Conservation (phyloP, 2,329 filamentous ascomycete genomes). For the Ploettnerulaceae sp. region DNA sequence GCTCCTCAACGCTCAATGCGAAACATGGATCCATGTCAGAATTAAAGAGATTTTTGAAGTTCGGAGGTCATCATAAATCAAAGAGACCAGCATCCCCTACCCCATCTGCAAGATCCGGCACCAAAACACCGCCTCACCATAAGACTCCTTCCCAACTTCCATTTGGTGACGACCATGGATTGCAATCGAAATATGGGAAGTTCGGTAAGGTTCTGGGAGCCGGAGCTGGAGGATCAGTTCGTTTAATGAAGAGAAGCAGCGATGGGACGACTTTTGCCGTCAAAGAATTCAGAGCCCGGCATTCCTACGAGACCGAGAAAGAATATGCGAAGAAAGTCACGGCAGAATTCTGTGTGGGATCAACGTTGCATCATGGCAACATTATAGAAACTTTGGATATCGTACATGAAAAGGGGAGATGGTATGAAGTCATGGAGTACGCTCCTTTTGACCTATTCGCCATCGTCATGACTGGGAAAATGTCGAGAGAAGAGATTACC, state of each 20-base stretch:
- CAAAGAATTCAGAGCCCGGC: slow-evolving; percentile 89
- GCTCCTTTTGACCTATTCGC: slow-evolving; percentile 94
- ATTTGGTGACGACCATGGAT: slow-evolving; percentile 89
- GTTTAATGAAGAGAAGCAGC: slow-evolving; percentile 87
- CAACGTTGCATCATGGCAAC: slow-evolving; percentile 93
- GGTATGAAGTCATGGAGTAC: slow-evolving; percentile 99
- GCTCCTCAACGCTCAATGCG: slow-evolving; percentile 39
- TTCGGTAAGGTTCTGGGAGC: slow-evolving; percentile 91
- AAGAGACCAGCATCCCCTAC: slow-evolving; percentile 62
- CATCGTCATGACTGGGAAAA: slow-evolving; percentile 98
- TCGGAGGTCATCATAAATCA: slow-evolving; percentile 61
- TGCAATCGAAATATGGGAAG: slow-evolving; percentile 90
- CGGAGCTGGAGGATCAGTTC: slow-evolving; percentile 89
- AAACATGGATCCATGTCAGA: slow-evolving; percentile 85
- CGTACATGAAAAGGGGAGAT: slow-evolving; percentile 85
- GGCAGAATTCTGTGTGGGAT: slow-evolving; percentile 96
- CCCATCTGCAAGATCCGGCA: slow-evolving; percentile 46
- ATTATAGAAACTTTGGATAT: slow-evolving; percentile 98
- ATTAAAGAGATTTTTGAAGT: slow-evolving; percentile 93
- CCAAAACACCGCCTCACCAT: slow-evolving; percentile 43
- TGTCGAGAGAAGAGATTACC: slow-evolving; percentile 84
- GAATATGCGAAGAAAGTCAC: slow-evolving; percentile 98
- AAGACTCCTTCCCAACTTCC: slow-evolving; percentile 63
- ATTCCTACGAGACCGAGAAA: slow-evolving; percentile 88
- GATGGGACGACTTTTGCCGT: slow-evolving; percentile 94